Evolutionary conservation across 192 early-diverging fungal species (phyloP), one percentile per base, ranked within the genome.

Genomic region (Backusella sp.): DNA sequence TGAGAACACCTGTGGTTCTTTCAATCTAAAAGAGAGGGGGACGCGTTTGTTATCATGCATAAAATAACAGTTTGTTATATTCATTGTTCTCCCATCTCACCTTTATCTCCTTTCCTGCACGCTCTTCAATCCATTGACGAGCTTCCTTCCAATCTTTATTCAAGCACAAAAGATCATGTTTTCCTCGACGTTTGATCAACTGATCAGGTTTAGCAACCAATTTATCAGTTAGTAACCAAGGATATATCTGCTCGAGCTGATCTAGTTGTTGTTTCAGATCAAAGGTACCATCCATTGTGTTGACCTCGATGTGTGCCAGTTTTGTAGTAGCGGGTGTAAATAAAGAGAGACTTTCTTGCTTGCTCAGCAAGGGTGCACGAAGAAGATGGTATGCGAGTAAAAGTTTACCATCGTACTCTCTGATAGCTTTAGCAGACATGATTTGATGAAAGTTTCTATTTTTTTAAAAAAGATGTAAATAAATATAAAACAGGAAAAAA

Each of bases 191-290:
- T 87, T 99, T 99, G 86, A 99, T 98, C 62, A 99, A 86, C 84
- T 98, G 96, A 84, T 99, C 96, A 30, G 97, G 97, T 85, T 99
- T 99, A 82, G 92, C 96, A 37, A 99, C 97, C 75, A 97, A 87
- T 81, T 96, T 95, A 17, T 82, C 85, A 68, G 90, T 88, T 71
- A 89, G 67, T 70, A 97, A 83, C 96, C 95, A 99, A 28, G 95
- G 94, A 87, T 97, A 86, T 42, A 82, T 88, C 66, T 84, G 83
- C 84, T 96, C 96, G 21, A 92, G 86, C 37, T 82, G 79, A 70
- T 87, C 83, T 12, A 90, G 74, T 53, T 83, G 82, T 14, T 82
- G 79, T 69, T 87, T 84, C 44, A 95, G 85, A 44, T 89, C 87
- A 76, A 98, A 91, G 71, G 81, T 36, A 74, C 83, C 87, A 76